phyloP scores from a whole-genome alignment of 2,329 filamentous ascomycete genomes.

The Talaromyces atroroseus region DNA sequence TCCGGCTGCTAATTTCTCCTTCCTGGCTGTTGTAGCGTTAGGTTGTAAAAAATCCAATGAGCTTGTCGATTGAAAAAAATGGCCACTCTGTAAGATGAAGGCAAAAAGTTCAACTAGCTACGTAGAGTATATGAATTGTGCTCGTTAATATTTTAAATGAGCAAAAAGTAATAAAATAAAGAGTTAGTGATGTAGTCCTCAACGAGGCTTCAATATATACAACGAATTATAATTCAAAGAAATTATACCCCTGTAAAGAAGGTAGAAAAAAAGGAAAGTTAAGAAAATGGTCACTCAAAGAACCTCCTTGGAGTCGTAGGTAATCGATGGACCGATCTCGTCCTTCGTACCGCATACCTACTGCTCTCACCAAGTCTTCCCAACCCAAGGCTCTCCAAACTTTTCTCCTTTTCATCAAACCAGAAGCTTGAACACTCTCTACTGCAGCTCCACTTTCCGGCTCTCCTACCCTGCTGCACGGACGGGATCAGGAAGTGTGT shows the following conservation, averaged over 20 bases:
- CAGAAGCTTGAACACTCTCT: constrained; percentile 6
- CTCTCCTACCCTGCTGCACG: constrained; percentile 26
- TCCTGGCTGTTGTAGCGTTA: too few species aligned
- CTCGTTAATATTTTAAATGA: too few species aligned
- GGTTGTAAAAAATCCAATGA: too few species aligned
- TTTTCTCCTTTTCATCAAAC: constrained; percentile 25
- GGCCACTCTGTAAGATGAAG: too few species aligned
- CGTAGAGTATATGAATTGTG: too few species aligned
- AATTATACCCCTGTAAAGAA: neutral
- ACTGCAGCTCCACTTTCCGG: neutral
- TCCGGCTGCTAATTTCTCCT: too few species aligned
- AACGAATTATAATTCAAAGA: neutral
- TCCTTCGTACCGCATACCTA: constrained; percentile 24
- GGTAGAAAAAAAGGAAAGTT: neutral
- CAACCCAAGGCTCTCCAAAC: constrained; percentile 35
- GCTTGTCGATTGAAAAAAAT: too few species aligned
- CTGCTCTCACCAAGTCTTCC: constrained; percentile 34
- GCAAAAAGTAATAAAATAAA: too few species aligned
- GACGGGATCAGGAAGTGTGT: constrained; percentile 40
- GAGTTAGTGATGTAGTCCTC: too few species aligned
- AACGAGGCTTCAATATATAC: neutral
- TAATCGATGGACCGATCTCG: constrained; percentile 12
- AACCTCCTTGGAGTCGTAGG: constrained; percentile 2
- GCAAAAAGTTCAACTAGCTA: too few species aligned
- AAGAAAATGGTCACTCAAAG: neutral